These are phyloP conservation scores for Tricholoma hemisulphureum DNA, from an alignment of 768 basidiomycete species.

Conservation along the genomic window DNA sequence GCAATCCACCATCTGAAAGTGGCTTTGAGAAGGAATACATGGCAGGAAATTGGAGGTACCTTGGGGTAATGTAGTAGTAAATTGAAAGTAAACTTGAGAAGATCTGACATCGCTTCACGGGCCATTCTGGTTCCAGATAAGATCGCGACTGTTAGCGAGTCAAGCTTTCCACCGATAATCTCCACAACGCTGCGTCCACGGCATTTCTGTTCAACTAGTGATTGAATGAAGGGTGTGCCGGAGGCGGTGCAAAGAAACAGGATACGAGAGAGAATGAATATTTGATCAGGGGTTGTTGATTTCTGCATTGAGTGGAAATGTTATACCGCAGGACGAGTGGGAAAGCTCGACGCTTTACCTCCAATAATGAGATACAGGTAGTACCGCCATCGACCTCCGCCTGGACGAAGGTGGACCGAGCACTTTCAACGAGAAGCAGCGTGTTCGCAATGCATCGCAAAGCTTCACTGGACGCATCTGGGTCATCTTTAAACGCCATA, in stretches of 20 bases:
- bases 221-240: constrained; percentile 46
- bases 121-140: constrained; percentile 52
- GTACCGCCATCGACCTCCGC: constrained; percentile 65
- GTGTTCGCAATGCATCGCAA: constrained; percentile 79
- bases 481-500: constrained; percentile 52
- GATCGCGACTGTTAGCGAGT: constrained; percentile 49
- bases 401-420: constrained; percentile 55
- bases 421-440: constrained; percentile 63
- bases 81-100: constrained; percentile 85
- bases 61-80: constrained; percentile 79
- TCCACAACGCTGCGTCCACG: constrained; percentile 59
- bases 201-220: constrained; percentile 65
- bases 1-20: constrained; percentile 38
- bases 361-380: constrained; percentile 52
- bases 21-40: background rate
- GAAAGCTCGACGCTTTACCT: constrained; percentile 39
- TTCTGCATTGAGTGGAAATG: constrained; percentile 44
- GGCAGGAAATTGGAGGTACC: constrained; percentile 33
- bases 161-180: constrained; percentile 59
- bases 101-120: constrained; percentile 74
- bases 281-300: constrained; percentile 56
- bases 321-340: background rate
- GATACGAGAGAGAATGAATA: constrained; percentile 74
- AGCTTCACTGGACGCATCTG: constrained; percentile 65
- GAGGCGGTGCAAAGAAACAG: constrained; percentile 72